phyloP scores from a whole-genome alignment of 495 filamentous ascomycete genomes.

The Apodospora peruviana region DNA sequence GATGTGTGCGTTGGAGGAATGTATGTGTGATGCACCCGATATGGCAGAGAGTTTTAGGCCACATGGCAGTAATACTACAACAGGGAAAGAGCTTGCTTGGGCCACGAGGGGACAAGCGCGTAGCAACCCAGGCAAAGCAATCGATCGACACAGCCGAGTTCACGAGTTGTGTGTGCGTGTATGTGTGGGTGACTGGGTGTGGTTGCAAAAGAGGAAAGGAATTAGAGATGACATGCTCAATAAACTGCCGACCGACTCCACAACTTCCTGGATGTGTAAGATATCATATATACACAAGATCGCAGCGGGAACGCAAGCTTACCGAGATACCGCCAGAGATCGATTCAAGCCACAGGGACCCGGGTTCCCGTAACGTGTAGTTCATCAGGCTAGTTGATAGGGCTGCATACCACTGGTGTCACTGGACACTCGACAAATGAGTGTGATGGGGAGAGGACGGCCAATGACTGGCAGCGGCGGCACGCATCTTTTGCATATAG shows the following conservation, averaged over 20 bases:
- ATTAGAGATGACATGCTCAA: background rate
- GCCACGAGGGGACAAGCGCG: background rate
- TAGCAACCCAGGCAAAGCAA: background rate
- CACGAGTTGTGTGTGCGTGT: too few species aligned
- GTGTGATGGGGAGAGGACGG: background rate
- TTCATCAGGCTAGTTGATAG: conserved; percentile 14
- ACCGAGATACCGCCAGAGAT: background rate
- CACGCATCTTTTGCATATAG: background rate
- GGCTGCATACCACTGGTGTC: conserved; percentile 19
- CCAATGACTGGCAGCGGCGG: background rate
- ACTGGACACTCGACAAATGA: conserved; percentile 11
- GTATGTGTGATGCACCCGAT: too few species aligned
- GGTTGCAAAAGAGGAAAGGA: too few species aligned
- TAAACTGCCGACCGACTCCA: background rate
- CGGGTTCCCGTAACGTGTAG: background rate
- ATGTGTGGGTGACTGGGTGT: too few species aligned
- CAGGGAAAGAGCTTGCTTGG: too few species aligned
- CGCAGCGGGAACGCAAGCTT: background rate
- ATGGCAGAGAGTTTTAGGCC: too few species aligned
- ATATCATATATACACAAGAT: background rate
- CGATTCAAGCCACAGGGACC: background rate
- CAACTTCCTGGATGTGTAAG: background rate
- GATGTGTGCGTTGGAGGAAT: too few species aligned
- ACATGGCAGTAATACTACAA: too few species aligned
- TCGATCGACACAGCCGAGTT: too few species aligned